These are phyloP conservation scores for Thraustochytrium sp. DNA, from an alignment of 352 stramenopile genomes.

Conservation along the genomic window DNA sequence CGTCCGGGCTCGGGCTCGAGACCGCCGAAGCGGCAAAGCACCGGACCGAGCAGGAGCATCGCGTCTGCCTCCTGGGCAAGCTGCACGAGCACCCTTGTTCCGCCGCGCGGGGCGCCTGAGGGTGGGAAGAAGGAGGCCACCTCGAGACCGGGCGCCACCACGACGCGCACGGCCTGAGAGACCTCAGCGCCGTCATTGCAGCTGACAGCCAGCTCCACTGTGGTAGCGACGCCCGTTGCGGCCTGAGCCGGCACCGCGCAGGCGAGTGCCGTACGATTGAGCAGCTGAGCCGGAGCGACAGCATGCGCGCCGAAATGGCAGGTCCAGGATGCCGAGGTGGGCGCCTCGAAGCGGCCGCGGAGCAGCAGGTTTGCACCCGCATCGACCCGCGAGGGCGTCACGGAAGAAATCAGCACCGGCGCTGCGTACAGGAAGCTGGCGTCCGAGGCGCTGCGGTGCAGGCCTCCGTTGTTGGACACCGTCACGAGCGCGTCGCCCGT, in stretches of 20 bases:
- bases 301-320: background rate
- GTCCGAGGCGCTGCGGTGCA: background rate
- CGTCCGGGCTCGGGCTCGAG: background rate
- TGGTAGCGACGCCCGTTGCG: background rate
- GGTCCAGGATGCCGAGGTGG: background rate
- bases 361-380: background rate
- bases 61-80: background rate
- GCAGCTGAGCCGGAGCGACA: background rate
- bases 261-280: background rate
- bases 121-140: background rate
- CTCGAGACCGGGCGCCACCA: background rate
- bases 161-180: background rate
- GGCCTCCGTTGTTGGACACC: background rate
- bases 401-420: background rate
- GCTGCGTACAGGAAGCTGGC: background rate
- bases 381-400: background rate
- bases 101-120: background rate
- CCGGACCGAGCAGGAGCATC: background rate
- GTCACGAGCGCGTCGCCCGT: background rate
- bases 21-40: background rate
- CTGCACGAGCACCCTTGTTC: background rate
- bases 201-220: background rate
- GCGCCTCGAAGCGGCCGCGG: background rate
- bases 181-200: background rate
- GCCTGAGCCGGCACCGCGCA: background rate